These are phyloP conservation scores for Alternaria arbusti DNA, from an alignment of 2,329 filamentous ascomycete species.

Conservation along the genomic window DNA sequence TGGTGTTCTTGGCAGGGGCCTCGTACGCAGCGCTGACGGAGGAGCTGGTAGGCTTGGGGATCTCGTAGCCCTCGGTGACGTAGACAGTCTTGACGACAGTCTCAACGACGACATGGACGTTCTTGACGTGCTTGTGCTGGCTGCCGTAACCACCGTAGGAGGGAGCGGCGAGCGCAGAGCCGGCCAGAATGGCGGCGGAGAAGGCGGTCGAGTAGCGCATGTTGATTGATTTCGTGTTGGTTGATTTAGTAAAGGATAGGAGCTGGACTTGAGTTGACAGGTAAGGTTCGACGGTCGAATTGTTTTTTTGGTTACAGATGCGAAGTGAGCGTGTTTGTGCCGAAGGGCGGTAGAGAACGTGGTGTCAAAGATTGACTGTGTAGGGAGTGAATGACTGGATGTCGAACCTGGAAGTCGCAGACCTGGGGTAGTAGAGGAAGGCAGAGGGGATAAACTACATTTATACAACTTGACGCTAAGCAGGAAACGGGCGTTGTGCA, in stretches of 20 bases:
- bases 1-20: slow-evolving; percentile 5
- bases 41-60: background rate
- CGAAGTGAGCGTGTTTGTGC: slow-evolving; percentile 31
- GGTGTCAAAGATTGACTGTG: slow-evolving; percentile 40
- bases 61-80: slow-evolving; percentile 24
- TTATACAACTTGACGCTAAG: slow-evolving; percentile 31
- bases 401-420: slow-evolving; percentile 45
- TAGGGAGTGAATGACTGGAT: slow-evolving; percentile 34
- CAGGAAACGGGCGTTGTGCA: slow-evolving; percentile 19
- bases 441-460: slow-evolving; percentile 30
- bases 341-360: slow-evolving; percentile 41
- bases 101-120: slow-evolving; percentile 35
- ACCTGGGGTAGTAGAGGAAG: slow-evolving; percentile 30
- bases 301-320: slow-evolving; percentile 18
- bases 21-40: background rate
- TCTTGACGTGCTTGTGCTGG: slow-evolving; percentile 26
- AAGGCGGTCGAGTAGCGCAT: slow-evolving; percentile 37
- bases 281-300: slow-evolving; percentile 25
- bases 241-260: slow-evolving; percentile 9
- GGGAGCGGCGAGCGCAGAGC: slow-evolving; percentile 38
- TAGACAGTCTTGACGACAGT: slow-evolving; percentile 36
- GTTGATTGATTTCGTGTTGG: slow-evolving; percentile 25
- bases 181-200: slow-evolving; percentile 38
- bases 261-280: slow-evolving; percentile 17
- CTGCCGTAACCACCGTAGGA: slow-evolving; percentile 11